phyloP scores from a whole-genome alignment of 441 rosid species.

The Pelargonium myrrhifolium region DNA sequence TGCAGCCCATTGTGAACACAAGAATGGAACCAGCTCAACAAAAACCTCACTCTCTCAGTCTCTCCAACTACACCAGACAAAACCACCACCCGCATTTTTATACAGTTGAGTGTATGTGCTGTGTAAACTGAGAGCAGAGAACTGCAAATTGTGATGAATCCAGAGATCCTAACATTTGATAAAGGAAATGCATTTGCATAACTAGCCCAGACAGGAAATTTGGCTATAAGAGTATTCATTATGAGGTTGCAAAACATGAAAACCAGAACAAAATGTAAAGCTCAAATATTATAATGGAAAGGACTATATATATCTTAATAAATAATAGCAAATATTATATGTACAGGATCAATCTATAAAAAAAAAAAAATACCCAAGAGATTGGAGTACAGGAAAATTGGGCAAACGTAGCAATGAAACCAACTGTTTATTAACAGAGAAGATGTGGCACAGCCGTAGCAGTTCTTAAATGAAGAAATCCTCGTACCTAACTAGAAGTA shows the following conservation, averaged over 20 bases:
- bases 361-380: conserved; percentile 7
- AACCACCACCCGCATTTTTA: too few species aligned
- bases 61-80: too few species aligned
- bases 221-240: background rate
- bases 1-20: too few species aligned
- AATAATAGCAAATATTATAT: conserved; percentile 8
- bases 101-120: background rate
- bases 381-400: conserved; percentile 6
- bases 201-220: background rate
- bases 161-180: background rate
- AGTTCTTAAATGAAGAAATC: conserved; percentile 3
- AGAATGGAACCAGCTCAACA: too few species aligned
- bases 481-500: conserved; percentile 18
- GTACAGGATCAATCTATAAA: conserved; percentile 16
- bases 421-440: conserved; percentile 16
- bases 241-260: background rate
- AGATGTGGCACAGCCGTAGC: conserved; percentile 8
- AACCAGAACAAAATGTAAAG: background rate
- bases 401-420: conserved; percentile 7
- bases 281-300: background rate
- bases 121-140: background rate
- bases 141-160: background rate
- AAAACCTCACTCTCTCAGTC: too few species aligned
- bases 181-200: background rate
- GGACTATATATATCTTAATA: background rate